Base-by-base conservation (phyloP, 2,329 filamentous ascomycete genomes). In the Alternaria sp. region DNA sequence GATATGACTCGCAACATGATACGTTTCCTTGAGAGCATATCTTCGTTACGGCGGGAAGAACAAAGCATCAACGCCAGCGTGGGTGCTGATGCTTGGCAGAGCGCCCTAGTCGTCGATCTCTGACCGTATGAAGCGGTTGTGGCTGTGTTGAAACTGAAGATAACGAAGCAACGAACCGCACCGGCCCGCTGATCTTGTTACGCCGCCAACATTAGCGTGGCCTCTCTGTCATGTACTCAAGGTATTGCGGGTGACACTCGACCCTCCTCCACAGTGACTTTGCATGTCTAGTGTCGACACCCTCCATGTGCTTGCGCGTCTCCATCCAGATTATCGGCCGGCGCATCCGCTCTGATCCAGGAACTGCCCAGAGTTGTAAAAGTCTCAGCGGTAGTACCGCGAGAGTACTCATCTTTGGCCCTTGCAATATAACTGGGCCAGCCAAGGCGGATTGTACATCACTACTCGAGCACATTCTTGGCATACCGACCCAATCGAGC, bases 111-210 rank as follows among this genome's bases (percentile, higher is more conserved):
- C 46, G 62, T 63, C 58, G 58, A 66, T 60, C 52, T 28, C 52
- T 52, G 39, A 54, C 49, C 49, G 36, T 51, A 51, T 36, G 43
- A 59, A 62, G 63, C 59, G 57, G 58, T 61, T 68, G 71, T 70
- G 71, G 71, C 71, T 69, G 69, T 74, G 69, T 57, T 48, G 48
- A 34, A 49, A 57, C 42, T 64, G 54, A 65, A 74, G 65, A 72
- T 70, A 71, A 71, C 62, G 61, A 67, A 63, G 63, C 65, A 66
- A 62, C 53, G 64, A 38, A 57, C 47, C 44, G 57, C 49, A 32
- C 48, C 48, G 48, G 46, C 57, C 53, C 52, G 57, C 41, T 41
- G 58, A 67, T 61, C 59, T 49, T 65, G 53, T 55, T 54, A 59
- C 51, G 43, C 41, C 52, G 65, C 57, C 60, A 54, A 61, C 34